Base-by-base conservation (phyloP, 75 land plant species). In the Isoetes taiwanensis region DNA sequence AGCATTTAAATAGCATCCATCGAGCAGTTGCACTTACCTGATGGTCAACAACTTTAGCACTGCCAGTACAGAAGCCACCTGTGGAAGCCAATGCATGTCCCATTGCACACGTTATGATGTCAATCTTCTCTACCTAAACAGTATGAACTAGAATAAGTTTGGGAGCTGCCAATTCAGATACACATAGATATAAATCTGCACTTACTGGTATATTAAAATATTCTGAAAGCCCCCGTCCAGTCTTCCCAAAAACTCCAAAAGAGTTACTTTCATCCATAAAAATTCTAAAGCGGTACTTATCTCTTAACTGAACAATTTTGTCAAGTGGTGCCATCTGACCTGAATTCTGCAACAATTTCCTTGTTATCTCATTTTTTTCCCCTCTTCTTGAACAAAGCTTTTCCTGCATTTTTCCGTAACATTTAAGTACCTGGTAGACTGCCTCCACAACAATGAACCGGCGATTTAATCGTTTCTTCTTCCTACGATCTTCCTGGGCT, bases 11-110 rank as follows among this genome's bases (percentile, higher is more conserved):
- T n/a, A n/a, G n/a, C n/a, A n/a, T n/a, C n/a, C n/a, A n/a, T n/a
- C n/a, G n/a, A n/a, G n/a, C n/a, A n/a, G n/a, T n/a, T n/a, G n/a
- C n/a, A n/a, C n/a, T n/a, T 70, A 90, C 97, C 66, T 90, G 97
- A 66, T 90, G 97, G 65, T 86, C 93, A 67, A 86, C 83, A 66
- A 83, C 80, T 58, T 90, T 69, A 28, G 75, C 62, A 70, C 88
- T 90, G 52, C 97, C 97, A n/a, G 97, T 90, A 71, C 97, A 90
- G 38, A 90, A 86, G 61, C 97, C 97, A 19, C 97, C 97, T 59
- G 77, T 84, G 19, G 88, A 83, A 21, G 93, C 97, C 42, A 90
- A 74, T 46, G 97, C 79, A 70, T 80, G 75, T 28, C 97, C 97
- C 97, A 90, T 90, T 9, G 78, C 79, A 59, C 93, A 81, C 55